These are phyloP conservation scores for Sarocladium strictum DNA, from an alignment of 2,329 filamentous ascomycete species.

Conservation along the genomic window DNA sequence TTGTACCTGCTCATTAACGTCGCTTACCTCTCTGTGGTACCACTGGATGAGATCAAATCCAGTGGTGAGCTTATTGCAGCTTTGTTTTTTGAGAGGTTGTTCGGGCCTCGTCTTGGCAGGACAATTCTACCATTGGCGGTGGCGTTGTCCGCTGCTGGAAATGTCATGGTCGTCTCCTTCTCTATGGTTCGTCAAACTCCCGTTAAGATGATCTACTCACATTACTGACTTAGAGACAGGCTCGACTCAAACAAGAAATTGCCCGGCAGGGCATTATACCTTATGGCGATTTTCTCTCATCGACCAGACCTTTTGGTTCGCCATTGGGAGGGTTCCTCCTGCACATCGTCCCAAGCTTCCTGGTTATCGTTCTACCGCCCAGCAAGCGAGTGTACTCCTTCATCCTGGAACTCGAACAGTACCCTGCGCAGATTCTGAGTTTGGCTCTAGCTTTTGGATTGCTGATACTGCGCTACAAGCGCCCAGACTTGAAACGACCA, in stretches of 20 bases:
- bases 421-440: slow-evolving; percentile 56
- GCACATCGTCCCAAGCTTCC: slow-evolving; percentile 61
- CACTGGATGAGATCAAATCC: slow-evolving; percentile 58
- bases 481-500: slow-evolving; percentile 55
- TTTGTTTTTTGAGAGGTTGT: slow-evolving; percentile 59
- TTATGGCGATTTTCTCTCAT: slow-evolving; percentile 53
- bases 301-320: slow-evolving; percentile 60
- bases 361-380: slow-evolving; percentile 61
- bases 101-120: slow-evolving; percentile 52
- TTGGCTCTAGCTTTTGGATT: slow-evolving; percentile 53
- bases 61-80: slow-evolving; percentile 64
- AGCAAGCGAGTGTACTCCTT: slow-evolving; percentile 64
- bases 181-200: slow-evolving; percentile 44
- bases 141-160: slow-evolving; percentile 61
- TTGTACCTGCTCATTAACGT: slow-evolving; percentile 65
- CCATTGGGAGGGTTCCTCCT: slow-evolving; percentile 63
- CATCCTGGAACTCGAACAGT: slow-evolving; percentile 66
- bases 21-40: slow-evolving; percentile 57
- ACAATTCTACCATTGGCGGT: slow-evolving; percentile 57
- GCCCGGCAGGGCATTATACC: slow-evolving; percentile 67
- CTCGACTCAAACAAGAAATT: slow-evolving; percentile 66
- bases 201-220: neutral
- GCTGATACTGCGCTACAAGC: slow-evolving; percentile 51
- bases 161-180: slow-evolving; percentile 69
- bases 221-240: slow-evolving; percentile 32